These are phyloP conservation scores for Phytopythium delawarense DNA, from an alignment of 352 stramenopile species.

Conservation along the genomic window DNA sequence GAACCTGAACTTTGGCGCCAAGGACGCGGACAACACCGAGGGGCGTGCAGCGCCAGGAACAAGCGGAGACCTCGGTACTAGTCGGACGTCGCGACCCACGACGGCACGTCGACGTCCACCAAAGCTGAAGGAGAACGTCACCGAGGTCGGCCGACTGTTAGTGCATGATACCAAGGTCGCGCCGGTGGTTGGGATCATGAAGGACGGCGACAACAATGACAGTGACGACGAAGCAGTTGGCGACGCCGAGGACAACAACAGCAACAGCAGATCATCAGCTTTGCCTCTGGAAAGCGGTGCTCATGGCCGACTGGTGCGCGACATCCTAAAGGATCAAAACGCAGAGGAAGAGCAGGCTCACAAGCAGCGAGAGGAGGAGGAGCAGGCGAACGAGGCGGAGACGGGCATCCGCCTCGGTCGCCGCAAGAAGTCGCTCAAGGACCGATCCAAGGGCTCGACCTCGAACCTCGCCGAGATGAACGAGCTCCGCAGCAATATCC, in stretches of 20 bases:
- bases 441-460: conserved; percentile 59
- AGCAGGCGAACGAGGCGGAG: conserved; percentile 56
- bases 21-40: conserved; percentile 32
- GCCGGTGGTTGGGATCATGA: conserved; percentile 74
- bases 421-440: conserved; percentile 80
- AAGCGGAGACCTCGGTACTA: conserved; percentile 49
- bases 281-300: conserved; percentile 26
- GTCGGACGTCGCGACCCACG: conserved; percentile 67
- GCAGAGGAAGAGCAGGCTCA: conserved; percentile 65
- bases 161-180: conserved; percentile 80
- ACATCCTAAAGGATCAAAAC: conserved; percentile 80
- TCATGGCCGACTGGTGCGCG: conserved; percentile 73
- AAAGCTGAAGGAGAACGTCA: conserved; percentile 88
- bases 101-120: conserved; percentile 82
- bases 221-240: conserved; percentile 68
- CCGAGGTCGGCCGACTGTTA: conserved; percentile 59
- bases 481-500: conserved; percentile 76
- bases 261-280: conserved; percentile 19
- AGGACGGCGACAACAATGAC: conserved; percentile 73
- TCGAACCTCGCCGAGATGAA: conserved; percentile 75
- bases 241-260: conserved; percentile 26
- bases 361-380: conserved; percentile 68
- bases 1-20: conserved; percentile 44
- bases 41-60: conserved; percentile 32
- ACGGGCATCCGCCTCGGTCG: conserved; percentile 69